phyloP scores from a whole-genome alignment of 2,329 filamentous ascomycete species.

The Aspergillus costaricaensis region DNA sequence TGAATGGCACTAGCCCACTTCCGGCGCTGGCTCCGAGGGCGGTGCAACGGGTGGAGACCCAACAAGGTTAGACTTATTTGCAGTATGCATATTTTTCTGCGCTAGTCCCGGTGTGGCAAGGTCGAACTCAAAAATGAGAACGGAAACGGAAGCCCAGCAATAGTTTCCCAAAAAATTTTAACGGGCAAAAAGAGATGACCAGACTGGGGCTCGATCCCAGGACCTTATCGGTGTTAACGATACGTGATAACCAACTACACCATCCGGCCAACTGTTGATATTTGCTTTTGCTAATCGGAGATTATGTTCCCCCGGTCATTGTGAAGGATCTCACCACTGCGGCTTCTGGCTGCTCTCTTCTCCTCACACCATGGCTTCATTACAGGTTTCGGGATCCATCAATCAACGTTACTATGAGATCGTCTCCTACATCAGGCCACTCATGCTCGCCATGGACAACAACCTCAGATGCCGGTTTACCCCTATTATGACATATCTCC shows the following conservation, averaged over 20 bases:
- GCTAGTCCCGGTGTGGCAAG: background rate
- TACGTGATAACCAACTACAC: constrained; percentile 34
- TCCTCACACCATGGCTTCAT: background rate
- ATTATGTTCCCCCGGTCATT: too few relatives aligned
- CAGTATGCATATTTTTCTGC: background rate
- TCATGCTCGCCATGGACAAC: background rate
- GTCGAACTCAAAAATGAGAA: background rate
- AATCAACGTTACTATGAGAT: background rate
- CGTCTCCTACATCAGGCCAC: background rate
- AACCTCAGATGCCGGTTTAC: background rate
- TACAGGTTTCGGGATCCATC: background rate
- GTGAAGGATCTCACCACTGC: background rate
- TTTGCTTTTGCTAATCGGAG: too few relatives aligned
- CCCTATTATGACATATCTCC: background rate
- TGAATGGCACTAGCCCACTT: background rate
- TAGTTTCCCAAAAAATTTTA: background rate
- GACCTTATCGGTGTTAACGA: constrained; percentile 40
- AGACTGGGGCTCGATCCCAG: constrained; percentile 31
- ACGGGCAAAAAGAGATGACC: constrained; percentile 25
- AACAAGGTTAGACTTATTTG: background rate
- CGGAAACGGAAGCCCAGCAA: background rate
- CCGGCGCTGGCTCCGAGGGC: background rate
- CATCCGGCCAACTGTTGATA: constrained; percentile 9
- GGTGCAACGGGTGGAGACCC: background rate
- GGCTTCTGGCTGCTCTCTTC: background rate